Percentiles rank a stretch among this genome's conserved stretches.
phyloP scores from a whole-genome alignment of 805 yeast species.

The Sugiyamaella marilandica region DNA sequence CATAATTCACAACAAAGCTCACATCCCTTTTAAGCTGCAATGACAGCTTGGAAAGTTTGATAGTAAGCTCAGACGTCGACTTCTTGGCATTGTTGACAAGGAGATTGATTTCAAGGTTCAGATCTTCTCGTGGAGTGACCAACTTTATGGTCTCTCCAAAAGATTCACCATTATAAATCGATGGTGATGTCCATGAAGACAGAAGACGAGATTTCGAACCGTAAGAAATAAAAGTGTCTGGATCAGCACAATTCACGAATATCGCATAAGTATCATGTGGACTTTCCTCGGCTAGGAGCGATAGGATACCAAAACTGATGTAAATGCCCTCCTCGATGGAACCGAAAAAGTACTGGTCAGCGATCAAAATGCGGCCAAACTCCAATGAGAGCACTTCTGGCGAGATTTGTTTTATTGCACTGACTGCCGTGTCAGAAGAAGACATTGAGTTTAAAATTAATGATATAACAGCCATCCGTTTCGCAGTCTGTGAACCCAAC shows the following conservation, averaged over 20 bases:
- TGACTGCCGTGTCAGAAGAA: neutral
- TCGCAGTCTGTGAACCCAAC: neutral
- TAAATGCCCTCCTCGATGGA: slow-evolving; percentile 22
- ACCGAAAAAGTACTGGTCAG: neutral
- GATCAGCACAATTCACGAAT: slow-evolving; percentile 32
- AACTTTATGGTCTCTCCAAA: slow-evolving; percentile 68
- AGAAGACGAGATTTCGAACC: too few relatives aligned
- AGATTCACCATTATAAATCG: slow-evolving; percentile 65
- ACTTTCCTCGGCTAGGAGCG: slow-evolving; percentile 16
- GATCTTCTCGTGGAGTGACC: slow-evolving; percentile 53
- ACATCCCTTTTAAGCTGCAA: neutral
- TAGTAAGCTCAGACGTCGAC: neutral
- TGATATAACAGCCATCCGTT: neutral
- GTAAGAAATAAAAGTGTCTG: neutral
- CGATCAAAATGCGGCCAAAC: slow-evolving; percentile 29
- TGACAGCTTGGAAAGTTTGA: neutral
- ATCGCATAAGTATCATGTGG: slow-evolving; percentile 42
- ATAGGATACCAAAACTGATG: slow-evolving; percentile 21
- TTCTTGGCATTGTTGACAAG: slow-evolving; percentile 38
- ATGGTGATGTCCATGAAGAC: slow-evolving; percentile 60
- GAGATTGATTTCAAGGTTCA: slow-evolving; percentile 49
- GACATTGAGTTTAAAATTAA: neutral
- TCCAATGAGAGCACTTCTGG: neutral
- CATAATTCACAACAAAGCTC: slow-evolving; percentile 14
- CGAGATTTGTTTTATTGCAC: neutral